Percentiles rank a stretch among this genome's conserved stretches.
phyloP scores from a whole-genome alignment of 441 rosid species.

The Eruca vesicaria region DNA sequence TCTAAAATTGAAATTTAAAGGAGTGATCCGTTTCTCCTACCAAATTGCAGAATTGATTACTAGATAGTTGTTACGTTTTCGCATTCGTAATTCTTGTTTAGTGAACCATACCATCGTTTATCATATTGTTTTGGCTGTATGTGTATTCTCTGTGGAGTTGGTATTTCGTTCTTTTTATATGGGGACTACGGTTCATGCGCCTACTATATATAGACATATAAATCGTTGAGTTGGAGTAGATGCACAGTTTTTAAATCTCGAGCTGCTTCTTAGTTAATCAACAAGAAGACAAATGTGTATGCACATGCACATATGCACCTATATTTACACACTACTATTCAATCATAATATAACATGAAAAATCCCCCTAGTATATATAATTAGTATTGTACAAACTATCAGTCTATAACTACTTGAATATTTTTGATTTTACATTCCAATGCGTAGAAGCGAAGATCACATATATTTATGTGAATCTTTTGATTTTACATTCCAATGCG shows the following conservation, averaged over 20 bases:
- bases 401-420: neutral
- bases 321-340: neutral
- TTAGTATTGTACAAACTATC: too few species aligned
- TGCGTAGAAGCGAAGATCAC: neutral
- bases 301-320: conserved; percentile 3
- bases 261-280: conserved; percentile 13
- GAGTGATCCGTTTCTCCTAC: too few species aligned
- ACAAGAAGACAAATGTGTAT: conserved; percentile 24
- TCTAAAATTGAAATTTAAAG: too few species aligned
- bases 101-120: neutral
- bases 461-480: neutral
- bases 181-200: conserved; percentile 6
- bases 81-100: neutral
- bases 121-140: neutral
- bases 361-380: neutral
- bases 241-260: neutral
- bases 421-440: neutral
- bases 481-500: neutral
- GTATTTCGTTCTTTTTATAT: neutral
- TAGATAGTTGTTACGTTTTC: too few species aligned
- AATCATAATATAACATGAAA: neutral
- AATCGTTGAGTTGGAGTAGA: conserved; percentile 13
- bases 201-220: neutral
- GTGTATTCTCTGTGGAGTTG: neutral
- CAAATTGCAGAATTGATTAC: too few species aligned